Evolutionary conservation across 331 rosid genomes (phyloP).

Genomic region (Ulmus americana): DNA sequence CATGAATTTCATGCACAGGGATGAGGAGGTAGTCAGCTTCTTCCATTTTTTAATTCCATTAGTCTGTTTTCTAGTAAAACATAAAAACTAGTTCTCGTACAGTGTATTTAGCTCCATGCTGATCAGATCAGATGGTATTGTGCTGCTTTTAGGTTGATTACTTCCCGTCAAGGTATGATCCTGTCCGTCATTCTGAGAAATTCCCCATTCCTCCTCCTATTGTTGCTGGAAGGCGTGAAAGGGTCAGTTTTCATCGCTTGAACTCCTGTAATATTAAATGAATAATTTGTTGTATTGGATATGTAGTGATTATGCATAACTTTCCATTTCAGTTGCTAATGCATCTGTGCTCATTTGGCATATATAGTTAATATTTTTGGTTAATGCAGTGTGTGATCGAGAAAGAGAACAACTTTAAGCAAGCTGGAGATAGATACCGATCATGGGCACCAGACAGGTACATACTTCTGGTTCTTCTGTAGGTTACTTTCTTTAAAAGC

Average conservation of each 20-base stretch:
- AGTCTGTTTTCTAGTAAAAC: not conserved
- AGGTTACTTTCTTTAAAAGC: not conserved
- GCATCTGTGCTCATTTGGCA: not conserved
- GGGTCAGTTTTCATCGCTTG: slow-evolving; percentile 34
- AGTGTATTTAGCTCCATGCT: not conserved
- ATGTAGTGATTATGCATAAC: too few species aligned
- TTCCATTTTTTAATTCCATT: not conserved
- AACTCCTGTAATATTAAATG: not conserved
- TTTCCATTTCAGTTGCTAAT: too few species aligned
- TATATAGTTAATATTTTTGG: not conserved
- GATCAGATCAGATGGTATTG: not conserved
- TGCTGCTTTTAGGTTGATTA: slow-evolving; percentile 53
- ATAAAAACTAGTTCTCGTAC: too few species aligned
- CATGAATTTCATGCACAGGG: slow-evolving; percentile 87
- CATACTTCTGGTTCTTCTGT: not conserved
- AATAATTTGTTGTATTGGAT: too few species aligned
- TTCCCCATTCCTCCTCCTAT: slow-evolving; percentile 56
- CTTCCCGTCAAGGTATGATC: slow-evolving; percentile 80
- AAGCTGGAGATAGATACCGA: slow-evolving; percentile 84
- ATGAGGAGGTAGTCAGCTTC: slow-evolving; percentile 60
- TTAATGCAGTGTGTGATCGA: slow-evolving; percentile 49
- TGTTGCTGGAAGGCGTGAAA: slow-evolving; percentile 57
- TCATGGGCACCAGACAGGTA: slow-evolving; percentile 83
- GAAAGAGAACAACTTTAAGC: slow-evolving; percentile 85
- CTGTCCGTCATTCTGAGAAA: slow-evolving; percentile 70